phyloP scores from a whole-genome alignment of 2,329 filamentous ascomycete species.

The Rhexocercosporidium sp. region DNA sequence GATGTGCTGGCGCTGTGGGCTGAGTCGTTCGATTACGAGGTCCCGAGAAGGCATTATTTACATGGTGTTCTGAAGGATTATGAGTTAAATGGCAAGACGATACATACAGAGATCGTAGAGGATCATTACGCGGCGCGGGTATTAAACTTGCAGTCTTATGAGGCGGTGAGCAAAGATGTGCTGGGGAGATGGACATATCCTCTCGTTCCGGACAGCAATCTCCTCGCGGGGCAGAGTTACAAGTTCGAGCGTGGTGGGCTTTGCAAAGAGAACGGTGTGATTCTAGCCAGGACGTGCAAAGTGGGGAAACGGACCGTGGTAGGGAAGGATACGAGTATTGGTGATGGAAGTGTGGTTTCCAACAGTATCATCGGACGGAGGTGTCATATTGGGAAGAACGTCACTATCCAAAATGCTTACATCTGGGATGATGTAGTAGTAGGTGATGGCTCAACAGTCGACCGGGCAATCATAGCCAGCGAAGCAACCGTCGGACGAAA shows the following conservation, averaged over 20 bases:
- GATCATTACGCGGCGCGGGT: constrained; percentile 87
- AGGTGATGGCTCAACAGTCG: constrained; percentile 74
- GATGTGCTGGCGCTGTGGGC: constrained; percentile 95
- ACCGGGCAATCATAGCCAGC: constrained; percentile 77
- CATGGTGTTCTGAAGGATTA: constrained; percentile 95
- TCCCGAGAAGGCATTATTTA: constrained; percentile 85
- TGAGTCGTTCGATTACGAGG: constrained; percentile 96
- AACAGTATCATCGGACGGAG: constrained; percentile 83
- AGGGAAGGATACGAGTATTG: constrained; percentile 77
- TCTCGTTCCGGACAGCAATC: constrained; percentile 86
- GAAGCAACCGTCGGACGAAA: constrained; percentile 73
- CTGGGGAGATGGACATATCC: constrained; percentile 87
- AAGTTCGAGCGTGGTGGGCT: constrained; percentile 70
- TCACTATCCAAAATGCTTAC: constrained; percentile 77
- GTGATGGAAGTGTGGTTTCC: constrained; percentile 69
- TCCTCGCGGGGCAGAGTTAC: constrained; percentile 79
- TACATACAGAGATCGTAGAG: constrained; percentile 85
- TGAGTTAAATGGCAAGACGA: constrained; percentile 96
- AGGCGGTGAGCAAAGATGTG: constrained; percentile 86
- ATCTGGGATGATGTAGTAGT: constrained; percentile 87
- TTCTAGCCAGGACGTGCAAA: constrained; percentile 72
- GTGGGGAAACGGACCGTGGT: constrained; percentile 75
- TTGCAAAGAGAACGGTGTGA: constrained; percentile 80
- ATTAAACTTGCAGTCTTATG: constrained; percentile 86
- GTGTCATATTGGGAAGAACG: constrained; percentile 86